Evolutionary conservation across 495 filamentous ascomycete species (phyloP).

Genomic region (Daldinia vernicosa): DNA sequence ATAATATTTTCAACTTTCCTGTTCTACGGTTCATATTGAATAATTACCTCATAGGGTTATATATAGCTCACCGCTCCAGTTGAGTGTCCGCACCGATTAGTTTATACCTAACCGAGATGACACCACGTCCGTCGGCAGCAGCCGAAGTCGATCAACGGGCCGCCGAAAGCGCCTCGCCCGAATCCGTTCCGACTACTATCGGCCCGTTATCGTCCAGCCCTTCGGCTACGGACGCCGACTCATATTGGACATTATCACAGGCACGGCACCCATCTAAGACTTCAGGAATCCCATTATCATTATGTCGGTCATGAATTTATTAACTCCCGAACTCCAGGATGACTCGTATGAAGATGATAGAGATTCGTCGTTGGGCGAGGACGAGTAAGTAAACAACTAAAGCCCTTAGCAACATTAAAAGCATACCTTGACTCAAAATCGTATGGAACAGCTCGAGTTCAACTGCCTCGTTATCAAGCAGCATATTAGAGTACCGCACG

Average conservation of each 20-base stretch:
- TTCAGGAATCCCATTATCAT: neutral
- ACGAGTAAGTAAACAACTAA: neutral
- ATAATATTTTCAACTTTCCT: neutral
- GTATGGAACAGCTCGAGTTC: constrained; percentile 36
- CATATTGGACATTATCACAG: constrained; percentile 40
- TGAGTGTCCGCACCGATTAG: neutral
- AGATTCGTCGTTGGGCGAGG: neutral
- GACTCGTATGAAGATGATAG: neutral
- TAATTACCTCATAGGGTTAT: constrained; percentile 1
- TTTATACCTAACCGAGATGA: neutral
- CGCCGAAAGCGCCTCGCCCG: neutral
- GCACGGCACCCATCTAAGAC: constrained; percentile 9
- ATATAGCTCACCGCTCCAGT: neutral
- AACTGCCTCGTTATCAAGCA: constrained; percentile 56
- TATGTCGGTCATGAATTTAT: neutral
- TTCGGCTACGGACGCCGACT: constrained; percentile 24
- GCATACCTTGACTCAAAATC: neutral
- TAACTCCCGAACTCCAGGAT: neutral
- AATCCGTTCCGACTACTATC: neutral
- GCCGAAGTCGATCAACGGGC: neutral
- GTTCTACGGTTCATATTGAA: neutral
- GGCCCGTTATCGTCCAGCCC: constrained; percentile 21
- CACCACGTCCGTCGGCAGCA: neutral
- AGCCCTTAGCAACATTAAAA: neutral
- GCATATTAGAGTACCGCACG: constrained; percentile 54